Base-by-base conservation (phyloP, 352 stramenopile genomes). In the Phytophthora pini region DNA sequence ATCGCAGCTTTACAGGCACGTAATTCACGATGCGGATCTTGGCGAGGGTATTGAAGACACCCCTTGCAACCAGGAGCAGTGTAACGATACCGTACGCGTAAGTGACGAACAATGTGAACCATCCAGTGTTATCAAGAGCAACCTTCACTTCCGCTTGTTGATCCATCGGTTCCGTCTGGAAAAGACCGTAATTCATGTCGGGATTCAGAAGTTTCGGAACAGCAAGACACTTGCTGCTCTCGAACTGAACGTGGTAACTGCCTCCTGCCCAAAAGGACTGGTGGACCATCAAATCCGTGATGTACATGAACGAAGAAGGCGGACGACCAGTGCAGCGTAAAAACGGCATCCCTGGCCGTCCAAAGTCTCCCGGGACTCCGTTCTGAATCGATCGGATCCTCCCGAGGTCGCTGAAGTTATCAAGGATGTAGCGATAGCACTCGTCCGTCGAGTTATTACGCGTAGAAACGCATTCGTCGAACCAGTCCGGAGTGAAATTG, bases 241-340 rank as follows among this genome's bases (percentile, higher is more conserved):
- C 76, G n/a, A 90, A 70, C 55, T 87, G 68, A 5, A 88, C 56
- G 48, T 82, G 70, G 50, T 79, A 82, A 26, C 68, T 74, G 0
- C 75, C 79, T 3, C 82, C 82, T 0, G 82, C 68, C 82, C 79
- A 90, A 51, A 76, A 88, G 1, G 70, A 76, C 58, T 87, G 75
- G 6, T 82, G 68, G 11, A 83, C 73, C 77, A 90, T 76, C 43
- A 88, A 58, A 56, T 90, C 82, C 7, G 82, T 87, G 10, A 87
- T 79, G 53, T 79, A 90, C 26, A 69, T 56, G 61, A 90, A 90
- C 3, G 61, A 44, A 0, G 48, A 38, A 10, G 70, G 40, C 0
- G 82, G 76, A 9, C 82, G 76, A 3, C 78, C 79, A 11, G 56
- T 52, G 48, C 82, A 90, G 26, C 79, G 76, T 22, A 90, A 46